phyloP scores from a whole-genome alignment of 495 filamentous ascomycete species.

The Cercophora newfieldiana region DNA sequence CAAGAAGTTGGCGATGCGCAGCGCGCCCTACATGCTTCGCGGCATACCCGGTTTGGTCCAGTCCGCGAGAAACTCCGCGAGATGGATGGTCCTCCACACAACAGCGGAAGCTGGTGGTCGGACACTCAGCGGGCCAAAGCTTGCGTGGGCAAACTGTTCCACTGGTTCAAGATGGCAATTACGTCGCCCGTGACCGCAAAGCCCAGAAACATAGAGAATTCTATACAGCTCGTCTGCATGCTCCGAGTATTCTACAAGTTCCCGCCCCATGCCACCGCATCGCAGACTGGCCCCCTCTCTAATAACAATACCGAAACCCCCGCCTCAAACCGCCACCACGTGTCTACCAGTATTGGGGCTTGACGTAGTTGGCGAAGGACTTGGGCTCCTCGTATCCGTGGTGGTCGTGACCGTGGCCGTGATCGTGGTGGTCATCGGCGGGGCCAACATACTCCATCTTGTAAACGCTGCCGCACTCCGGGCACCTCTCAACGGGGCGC shows the following conservation, averaged over 20 bases:
- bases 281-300: slow-evolving; percentile 1
- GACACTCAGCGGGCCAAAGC: too few relatives aligned
- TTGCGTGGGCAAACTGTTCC: too few relatives aligned
- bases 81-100: too few relatives aligned
- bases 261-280: slow-evolving; percentile 11
- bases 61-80: too few relatives aligned
- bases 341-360: slow-evolving; percentile 81
- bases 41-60: too few relatives aligned
- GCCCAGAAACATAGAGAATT: slow-evolving; percentile 14
- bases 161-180: too few relatives aligned
- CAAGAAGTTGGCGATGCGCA: too few relatives aligned
- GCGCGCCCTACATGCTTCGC: too few relatives aligned
- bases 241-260: slow-evolving; percentile 21
- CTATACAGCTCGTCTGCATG: slow-evolving; percentile 21
- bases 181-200: too few relatives aligned
- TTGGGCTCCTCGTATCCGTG: slow-evolving; percentile 75
- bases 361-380: slow-evolving; percentile 90
- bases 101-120: too few relatives aligned
- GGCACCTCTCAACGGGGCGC: slow-evolving; percentile 88
- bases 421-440: slow-evolving; percentile 58
- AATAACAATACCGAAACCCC: background rate
- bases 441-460: slow-evolving; percentile 97
- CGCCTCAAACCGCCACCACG: slow-evolving; percentile 12
- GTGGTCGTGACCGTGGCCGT: slow-evolving; percentile 56
- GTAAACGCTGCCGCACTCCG: slow-evolving; percentile 91